phyloP scores from a whole-genome alignment of 2,329 filamentous ascomycete species.

The Aspergillus hortae region DNA sequence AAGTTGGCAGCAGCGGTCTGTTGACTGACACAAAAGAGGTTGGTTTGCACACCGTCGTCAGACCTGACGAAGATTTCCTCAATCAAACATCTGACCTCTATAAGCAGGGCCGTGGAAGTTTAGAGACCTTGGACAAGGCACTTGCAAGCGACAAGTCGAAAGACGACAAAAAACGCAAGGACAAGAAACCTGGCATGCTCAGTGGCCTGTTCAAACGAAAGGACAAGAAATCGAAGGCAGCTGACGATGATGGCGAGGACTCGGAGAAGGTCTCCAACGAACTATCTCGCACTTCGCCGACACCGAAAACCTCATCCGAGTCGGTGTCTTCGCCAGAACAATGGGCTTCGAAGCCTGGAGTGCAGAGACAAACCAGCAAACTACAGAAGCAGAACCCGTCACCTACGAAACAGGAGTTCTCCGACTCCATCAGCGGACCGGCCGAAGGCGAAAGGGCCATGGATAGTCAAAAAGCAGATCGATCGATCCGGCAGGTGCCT shows the following conservation, averaged over 20 bases:
- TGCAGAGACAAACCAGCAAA: slow-evolving; percentile 62
- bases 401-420: slow-evolving; percentile 39
- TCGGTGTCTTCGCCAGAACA: slow-evolving; percentile 37
- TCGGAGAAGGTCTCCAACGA: slow-evolving; percentile 62
- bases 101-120: slow-evolving; percentile 59
- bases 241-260: slow-evolving; percentile 46
- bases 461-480: slow-evolving; percentile 20
- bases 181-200: slow-evolving; percentile 69
- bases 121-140: slow-evolving; percentile 73
- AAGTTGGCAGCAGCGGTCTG: slow-evolving; percentile 44
- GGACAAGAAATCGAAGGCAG: slow-evolving; percentile 55
- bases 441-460: slow-evolving; percentile 16
- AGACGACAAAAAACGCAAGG: slow-evolving; percentile 73
- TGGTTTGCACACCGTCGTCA: slow-evolving; percentile 6
- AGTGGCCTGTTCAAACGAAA: slow-evolving; percentile 67
- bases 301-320: slow-evolving; percentile 44
- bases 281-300: slow-evolving; percentile 42
- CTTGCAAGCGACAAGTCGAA: slow-evolving; percentile 61
- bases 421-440: slow-evolving; percentile 25
- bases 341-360: slow-evolving; percentile 29
- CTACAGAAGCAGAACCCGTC: slow-evolving; percentile 65
- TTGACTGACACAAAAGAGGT: slow-evolving; percentile 40
- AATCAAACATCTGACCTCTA: slow-evolving; percentile 18
- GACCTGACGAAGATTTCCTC: slow-evolving; percentile 6
- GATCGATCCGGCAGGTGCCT: slow-evolving; percentile 34